These are phyloP conservation scores for Pouteria campechiana DNA, from an alignment of 179 eudicot genomes.

Conservation along the genomic window DNA sequence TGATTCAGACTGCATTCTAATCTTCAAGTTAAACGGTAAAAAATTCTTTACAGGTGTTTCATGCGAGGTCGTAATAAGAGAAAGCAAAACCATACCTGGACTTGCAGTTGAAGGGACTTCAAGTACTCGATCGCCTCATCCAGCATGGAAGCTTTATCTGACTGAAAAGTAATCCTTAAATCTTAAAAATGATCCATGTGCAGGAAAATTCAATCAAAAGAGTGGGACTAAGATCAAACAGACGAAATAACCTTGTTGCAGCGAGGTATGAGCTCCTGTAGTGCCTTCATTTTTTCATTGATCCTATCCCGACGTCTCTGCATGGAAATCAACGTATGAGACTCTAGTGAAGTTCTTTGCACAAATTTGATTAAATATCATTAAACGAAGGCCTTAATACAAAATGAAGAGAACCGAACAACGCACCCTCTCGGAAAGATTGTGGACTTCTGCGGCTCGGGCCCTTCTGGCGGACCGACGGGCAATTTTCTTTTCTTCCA, in stretches of 20 bases:
- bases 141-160: conserved; percentile 88
- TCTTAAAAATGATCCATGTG: background rate
- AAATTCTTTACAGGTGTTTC: background rate
- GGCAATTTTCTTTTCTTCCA: conserved; percentile 32
- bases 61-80: background rate
- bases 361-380: background rate
- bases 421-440: conserved; percentile 73
- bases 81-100: conserved; percentile 37
- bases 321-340: conserved; percentile 10
- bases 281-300: conserved; percentile 74
- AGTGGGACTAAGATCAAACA: background rate
- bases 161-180: conserved; percentile 19
- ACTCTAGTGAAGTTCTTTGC: background rate
- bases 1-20: background rate
- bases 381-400: background rate
- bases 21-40: background rate
- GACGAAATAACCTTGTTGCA: conserved; percentile 49
- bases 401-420: background rate
- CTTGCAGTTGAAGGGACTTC: conserved; percentile 78
- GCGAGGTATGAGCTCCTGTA: conserved; percentile 84
- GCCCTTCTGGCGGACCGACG: conserved; percentile 51
- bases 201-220: background rate
- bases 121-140: conserved; percentile 88
- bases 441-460: conserved; percentile 86
- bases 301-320: conserved; percentile 89